Base-by-base conservation (phyloP, 805 yeast species). In the Saccharomycodes ludwigii region DNA sequence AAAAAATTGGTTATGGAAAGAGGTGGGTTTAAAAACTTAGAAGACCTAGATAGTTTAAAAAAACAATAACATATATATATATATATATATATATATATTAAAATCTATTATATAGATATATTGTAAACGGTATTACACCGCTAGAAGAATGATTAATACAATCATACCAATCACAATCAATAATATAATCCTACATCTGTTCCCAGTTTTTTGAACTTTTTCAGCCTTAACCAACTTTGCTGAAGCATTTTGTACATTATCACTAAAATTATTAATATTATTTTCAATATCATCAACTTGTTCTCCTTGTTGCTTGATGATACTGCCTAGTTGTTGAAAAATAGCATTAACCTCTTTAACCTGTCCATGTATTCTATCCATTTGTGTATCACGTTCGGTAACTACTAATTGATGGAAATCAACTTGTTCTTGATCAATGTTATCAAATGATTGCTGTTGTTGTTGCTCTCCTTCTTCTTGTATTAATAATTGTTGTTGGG, bases 281-380 rank as follows among this genome's bases (percentile, higher is more conserved):
- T 77, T 83, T 48, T 84, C 95, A 12, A 86, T 73, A 0, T 85
- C 72, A 47, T 84, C 94, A 12, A 86, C 66, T 42, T 81, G 85
- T 19, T 70, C 75, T 5, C 94, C 95, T 50, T 86, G 96, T 52
- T 83, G 86, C 32, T 67, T 63, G 2, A 86, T 91, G 44, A 86
- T 58, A 23, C 72, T 67, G 11, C 85, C 84, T 35, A 86, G 54
- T 45, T 85, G 94, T 41, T 74, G 73, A 52, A 84, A 85, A 4
- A 86, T 85, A 7, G 84, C 66, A 52, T 86, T 85, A 25, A 86
- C 82, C 41, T 86, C 95, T 32, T 66, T 69, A 8, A 85, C 83
- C 0, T 94, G 94, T 25, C 72, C 71, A 26, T 78, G 75, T 6
- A 85, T 76, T 38, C 71, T 74, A 19, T 65, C 61, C 20, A 86